Base-by-base conservation (phyloP, 805 yeast genomes). In the Teunomyces panamensis region DNA sequence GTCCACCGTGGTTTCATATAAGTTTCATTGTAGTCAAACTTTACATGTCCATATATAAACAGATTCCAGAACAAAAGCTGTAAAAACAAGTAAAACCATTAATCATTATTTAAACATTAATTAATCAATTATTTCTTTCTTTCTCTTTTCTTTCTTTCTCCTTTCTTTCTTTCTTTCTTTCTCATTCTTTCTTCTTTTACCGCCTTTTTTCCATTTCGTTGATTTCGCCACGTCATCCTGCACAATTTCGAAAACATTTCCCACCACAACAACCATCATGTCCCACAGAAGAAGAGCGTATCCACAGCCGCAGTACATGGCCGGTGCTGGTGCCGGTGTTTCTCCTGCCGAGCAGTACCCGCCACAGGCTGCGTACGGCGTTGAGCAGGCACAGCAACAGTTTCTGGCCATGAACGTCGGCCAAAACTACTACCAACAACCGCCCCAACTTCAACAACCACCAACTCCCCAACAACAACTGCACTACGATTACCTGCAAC, bases 251-350 rank as follows among this genome's bases (percentile, higher is more conserved):
- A 24, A 36, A 35, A 47, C 39, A 29, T 30, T 36, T 45, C 32
- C 26, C 24, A 28, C 27, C 42, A 39, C 36, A 41, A 44, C 42
- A 42, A 24, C 41, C 27, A 50, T 44, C 48, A 69, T 69, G 74
- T 68, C 74, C 43, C 39, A 35, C 24, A 69, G 69, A 63, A 71
- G 77, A 69, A 73, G 78, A 69, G 75, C 75, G 36, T 72, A 72
- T 56, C 78, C 78, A 56, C 71, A 68, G 53, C 78, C 78, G 13
- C 78, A 71, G 55, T 73, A 73, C 57, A 37, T 37, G 41, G 26
- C 30, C 41, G 41, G 41, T 11, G 58, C 59, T 34, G 55, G 62
- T 13, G 39, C 44, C 10, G 60, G 56, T 5, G 52, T 52, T 17
- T 56, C 57, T n/a, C 54, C 47, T 13, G 46, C 53, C 49, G 44